phyloP scores from a whole-genome alignment of 106 monocot genomes.

The Platanthera guangdongensis region DNA sequence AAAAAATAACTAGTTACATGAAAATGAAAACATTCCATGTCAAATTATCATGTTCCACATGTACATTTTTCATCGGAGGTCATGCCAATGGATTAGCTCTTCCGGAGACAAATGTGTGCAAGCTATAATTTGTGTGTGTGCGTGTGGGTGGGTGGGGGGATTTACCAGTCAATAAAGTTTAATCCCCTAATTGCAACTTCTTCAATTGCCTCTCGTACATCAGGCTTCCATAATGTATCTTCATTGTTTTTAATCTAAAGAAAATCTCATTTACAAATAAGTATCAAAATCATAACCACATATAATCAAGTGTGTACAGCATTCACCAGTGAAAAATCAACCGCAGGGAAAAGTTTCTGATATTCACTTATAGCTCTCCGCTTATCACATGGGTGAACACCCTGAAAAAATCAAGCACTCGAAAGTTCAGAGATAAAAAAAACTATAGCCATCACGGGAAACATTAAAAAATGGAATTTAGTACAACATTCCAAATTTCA shows the following conservation, averaged over 20 bases:
- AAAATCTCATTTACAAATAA: conserved; percentile 6
- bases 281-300: background rate
- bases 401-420: conserved; percentile 23
- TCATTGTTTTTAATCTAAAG: conserved; percentile 82
- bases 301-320: background rate
- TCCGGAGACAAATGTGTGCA: background rate
- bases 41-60: background rate
- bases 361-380: conserved; percentile 80
- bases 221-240: conserved; percentile 69
- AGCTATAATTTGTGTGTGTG: background rate
- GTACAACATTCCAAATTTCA: background rate
- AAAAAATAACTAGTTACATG: background rate
- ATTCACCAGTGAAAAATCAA: conserved; percentile 91
- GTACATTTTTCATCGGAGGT: background rate
- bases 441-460: background rate
- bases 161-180: conserved; percentile 78
- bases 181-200: conserved; percentile 73
- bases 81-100: background rate
- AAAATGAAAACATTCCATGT: background rate
- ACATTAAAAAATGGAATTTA: background rate
- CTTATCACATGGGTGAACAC: conserved; percentile 86
- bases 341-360: conserved; percentile 63
- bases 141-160: background rate
- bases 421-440: background rate
- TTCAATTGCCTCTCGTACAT: conserved; percentile 58